Evolutionary conservation across 768 basidiomycete genomes (phyloP).

Genomic region (Infundibulicybe gibba): DNA sequence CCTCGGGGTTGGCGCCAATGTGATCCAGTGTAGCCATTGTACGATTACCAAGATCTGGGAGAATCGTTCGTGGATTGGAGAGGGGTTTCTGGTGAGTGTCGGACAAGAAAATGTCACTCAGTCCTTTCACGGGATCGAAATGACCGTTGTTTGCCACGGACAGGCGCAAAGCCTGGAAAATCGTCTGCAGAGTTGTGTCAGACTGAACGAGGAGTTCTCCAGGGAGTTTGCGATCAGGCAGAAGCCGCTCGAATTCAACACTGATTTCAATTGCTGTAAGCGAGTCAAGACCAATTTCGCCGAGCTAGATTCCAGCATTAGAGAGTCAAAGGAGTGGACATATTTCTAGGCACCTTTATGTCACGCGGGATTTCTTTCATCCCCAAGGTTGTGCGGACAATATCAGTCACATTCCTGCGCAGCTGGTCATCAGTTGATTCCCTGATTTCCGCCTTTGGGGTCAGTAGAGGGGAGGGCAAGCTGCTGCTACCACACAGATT

Average conservation of each 20-base stretch:
- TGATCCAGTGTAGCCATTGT: neutral
- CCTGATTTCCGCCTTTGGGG: too few species aligned
- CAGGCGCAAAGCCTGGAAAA: neutral
- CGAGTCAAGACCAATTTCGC: conserved; percentile 4
- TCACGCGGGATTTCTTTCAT: too few species aligned
- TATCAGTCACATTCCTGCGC: too few species aligned
- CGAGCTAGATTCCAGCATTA: neutral
- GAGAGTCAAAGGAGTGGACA: too few species aligned
- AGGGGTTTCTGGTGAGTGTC: neutral
- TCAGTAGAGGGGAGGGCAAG: too few species aligned
- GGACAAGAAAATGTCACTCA: neutral
- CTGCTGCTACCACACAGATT: too few species aligned
- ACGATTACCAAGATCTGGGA: neutral
- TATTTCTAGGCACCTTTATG: too few species aligned
- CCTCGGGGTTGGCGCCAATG: conserved; percentile 2
- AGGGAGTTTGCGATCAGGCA: neutral
- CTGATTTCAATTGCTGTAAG: conserved; percentile 3
- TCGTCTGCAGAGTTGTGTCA: neutral
- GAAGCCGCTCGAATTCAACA: neutral
- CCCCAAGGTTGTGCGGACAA: too few species aligned
- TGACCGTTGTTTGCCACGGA: too few species aligned
- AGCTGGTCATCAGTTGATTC: too few species aligned
- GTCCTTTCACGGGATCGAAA: too few species aligned
- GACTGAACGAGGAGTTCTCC: neutral
- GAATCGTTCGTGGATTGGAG: neutral